Percentiles rank a stretch among this genome's conserved stretches.
Conservation (phyloP, 768 basidiomycete genomes). For the Xerocomus spinulosus region DNA sequence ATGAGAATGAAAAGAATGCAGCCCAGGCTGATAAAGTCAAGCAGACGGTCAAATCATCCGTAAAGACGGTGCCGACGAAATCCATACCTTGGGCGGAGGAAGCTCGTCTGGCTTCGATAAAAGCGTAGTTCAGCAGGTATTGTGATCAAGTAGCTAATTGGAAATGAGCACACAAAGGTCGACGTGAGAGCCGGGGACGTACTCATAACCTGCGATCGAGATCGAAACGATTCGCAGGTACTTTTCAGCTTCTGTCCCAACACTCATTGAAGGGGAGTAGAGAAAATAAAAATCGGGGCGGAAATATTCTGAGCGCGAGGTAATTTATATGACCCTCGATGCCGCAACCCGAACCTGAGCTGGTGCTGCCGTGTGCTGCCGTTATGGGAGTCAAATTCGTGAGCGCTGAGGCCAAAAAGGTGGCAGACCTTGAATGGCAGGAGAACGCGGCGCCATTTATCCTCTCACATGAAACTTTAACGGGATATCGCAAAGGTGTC, state of each 20-base stretch:
- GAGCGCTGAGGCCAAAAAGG: neutral
- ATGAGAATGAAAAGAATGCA: conserved; percentile 33
- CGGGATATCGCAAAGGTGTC: neutral
- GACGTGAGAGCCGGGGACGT: conserved; percentile 3
- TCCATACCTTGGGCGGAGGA: conserved; percentile 26
- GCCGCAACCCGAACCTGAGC: neutral
- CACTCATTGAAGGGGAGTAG: conserved; percentile 8
- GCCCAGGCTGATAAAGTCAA: conserved; percentile 18
- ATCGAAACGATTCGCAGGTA: conserved; percentile 35
- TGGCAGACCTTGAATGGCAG: conserved; percentile 2
- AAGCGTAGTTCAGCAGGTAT: conserved; percentile 32
- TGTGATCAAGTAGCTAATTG: conserved; percentile 30
- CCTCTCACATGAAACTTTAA: conserved; percentile 6
- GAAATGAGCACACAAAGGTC: neutral
- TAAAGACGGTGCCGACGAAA: neutral
- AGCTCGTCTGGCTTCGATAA: conserved; percentile 27
- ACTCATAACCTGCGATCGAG: conserved; percentile 39
- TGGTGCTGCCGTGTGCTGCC: conserved; percentile 11
- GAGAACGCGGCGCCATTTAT: neutral
- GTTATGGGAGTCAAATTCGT: conserved; percentile 6
- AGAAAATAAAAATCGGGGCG: neutral
- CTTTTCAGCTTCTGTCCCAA: conserved; percentile 23
- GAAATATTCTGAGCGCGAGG: neutral
- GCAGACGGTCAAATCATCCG: neutral
- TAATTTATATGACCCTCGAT: conserved; percentile 19